Evolutionary conservation across 192 early-diverging fungal species (phyloP), one percentile per base, ranked within the genome.

Genomic region (Entomortierella beljakovae): DNA sequence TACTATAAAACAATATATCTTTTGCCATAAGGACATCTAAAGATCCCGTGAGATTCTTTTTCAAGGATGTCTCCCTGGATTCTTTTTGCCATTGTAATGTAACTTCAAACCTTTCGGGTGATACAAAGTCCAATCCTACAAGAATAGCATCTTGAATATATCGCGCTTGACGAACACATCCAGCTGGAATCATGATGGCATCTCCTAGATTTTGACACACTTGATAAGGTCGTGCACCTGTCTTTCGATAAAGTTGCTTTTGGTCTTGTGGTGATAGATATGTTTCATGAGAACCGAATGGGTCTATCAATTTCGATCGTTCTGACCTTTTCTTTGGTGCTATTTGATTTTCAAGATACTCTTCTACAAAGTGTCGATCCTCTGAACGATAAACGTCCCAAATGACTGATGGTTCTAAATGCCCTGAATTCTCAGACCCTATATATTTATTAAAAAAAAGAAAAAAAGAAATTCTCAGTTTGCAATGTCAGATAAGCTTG

Each of bases 131-230:
- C 40, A 58, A 7, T 32, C 56, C 65, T 18, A 57, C 40, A 55
- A 68, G 29, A 20, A 58, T 68, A 5, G 57, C 35, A 20, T 51
- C 34, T 8, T 38, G 40, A 23, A 59, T 37, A n/a, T 52, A 68
- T 1, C 46, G 48, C 13, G 57, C 66, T 26, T 68, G 66, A 0
- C 66, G 40, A 2, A 52, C 29, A 38, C 43, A 52, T 25, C 66
- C 66, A 7, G 66, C 56, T 20, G 66, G 66, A 23, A 68, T 68
- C 66, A 68, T 52, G 29, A 68, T 55, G 0, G 66, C 66, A 3
- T 68, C 66, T 6, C 66, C 66, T 3, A 31, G 10, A 20, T 29
- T 29, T 25, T 68, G 65, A 6, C 49, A 13, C 6, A 68, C 66
- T 13, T 35, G 57, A 8, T 28, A 58, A 0, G 66, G 32, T 26